Base-by-base conservation (phyloP, 768 basidiomycete species). In the Roridomyces roridus region DNA sequence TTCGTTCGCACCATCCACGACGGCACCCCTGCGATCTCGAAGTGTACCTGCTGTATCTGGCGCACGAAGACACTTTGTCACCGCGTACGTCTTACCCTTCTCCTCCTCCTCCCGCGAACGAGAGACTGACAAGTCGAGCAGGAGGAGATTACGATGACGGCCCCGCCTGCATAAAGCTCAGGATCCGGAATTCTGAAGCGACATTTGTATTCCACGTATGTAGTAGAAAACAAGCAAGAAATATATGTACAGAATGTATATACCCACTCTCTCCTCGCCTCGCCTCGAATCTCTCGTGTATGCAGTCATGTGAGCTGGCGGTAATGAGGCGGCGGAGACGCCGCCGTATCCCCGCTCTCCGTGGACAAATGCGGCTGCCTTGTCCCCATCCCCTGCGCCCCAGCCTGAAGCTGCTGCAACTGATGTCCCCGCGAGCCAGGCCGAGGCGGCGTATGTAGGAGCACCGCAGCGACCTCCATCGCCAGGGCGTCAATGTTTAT, bases 401-500 rank as follows among this genome's bases (percentile, higher is more conserved):
- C 18, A 21, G 55, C 35, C 21, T 56, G 39, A 25, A 50, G 50
- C n/a, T 47, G 55, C 40, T 43, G 49, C 29, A n/a, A n/a, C n/a
- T 31, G 29, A 6, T 31, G 29, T 14, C 14, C 29, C 3, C 50
- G 44, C 35, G 54, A 42, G 26, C 55, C 51, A 11, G 31, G 41
- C 18, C 58, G 52, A n/a, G 58, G 65, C 0, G 63, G 60, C 7
- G 50, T 60, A 36, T 67, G 67, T 61, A 68, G 57, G 12, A 73
- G 59, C 34, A 70, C 62, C 12, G 43, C 59, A 18, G 68, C 69
- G 9, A 73, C 70, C 59, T 71, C 67, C 51, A 66, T 65, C 29
- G 72, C 72, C 11, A 73, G 65, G n/a, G 64, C 47, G 21, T 65
- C 62, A 12, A 73, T 66, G 51, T 71, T 58, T 6, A 55, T 45